A percentile compares a stretch with the other conserved stretches of the same genome.
These are phyloP conservation scores for Kuraishia capsulata DNA, from an alignment of 805 yeast species.

Conservation along the genomic window DNA sequence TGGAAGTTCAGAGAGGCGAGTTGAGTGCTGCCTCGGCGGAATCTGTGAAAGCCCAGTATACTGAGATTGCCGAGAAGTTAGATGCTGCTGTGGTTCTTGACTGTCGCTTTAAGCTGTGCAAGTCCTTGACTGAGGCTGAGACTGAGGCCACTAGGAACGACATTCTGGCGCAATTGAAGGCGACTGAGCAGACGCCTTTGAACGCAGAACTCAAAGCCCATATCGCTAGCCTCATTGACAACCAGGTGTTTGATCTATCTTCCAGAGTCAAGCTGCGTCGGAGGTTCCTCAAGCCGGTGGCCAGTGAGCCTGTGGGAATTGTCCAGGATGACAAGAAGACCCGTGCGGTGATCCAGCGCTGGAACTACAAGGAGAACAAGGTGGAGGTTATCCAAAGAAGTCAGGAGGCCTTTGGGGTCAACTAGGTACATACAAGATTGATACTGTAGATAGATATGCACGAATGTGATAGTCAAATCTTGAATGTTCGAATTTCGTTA, in stretches of 20 bases:
- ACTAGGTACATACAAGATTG: no score
- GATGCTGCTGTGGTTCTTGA: constrained; percentile 43
- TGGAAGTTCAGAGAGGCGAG: constrained; percentile 29
- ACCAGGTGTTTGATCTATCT: constrained; percentile 25
- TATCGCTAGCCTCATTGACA: constrained; percentile 33
- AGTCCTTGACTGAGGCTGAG: constrained; percentile 27
- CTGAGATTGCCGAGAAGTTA: constrained; percentile 24
- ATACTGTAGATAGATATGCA: no score
- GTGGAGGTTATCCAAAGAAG: constrained; percentile 48
- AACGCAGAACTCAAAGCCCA: constrained; percentile 28
- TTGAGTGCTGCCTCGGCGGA: constrained; percentile 19
- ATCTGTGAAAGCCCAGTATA: constrained; percentile 20
- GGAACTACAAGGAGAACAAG: constrained; percentile 46
- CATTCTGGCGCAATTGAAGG: constrained; percentile 11
- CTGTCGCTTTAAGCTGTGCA: constrained; percentile 28
- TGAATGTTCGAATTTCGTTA: no score
- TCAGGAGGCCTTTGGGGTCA: constrained; percentile 41
- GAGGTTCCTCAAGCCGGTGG: constrained; percentile 44
- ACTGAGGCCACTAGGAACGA: constrained; percentile 11
- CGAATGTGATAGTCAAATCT: background rate
- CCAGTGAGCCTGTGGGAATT: constrained; percentile 38
- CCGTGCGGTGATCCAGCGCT: constrained; percentile 38
- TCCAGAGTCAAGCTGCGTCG: constrained; percentile 32
- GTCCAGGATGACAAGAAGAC: constrained; percentile 32
- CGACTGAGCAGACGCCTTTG: constrained; percentile 16